phyloP scores from a whole-genome alignment of 352 stramenopile genomes.

The Pythium utonaiense region DNA sequence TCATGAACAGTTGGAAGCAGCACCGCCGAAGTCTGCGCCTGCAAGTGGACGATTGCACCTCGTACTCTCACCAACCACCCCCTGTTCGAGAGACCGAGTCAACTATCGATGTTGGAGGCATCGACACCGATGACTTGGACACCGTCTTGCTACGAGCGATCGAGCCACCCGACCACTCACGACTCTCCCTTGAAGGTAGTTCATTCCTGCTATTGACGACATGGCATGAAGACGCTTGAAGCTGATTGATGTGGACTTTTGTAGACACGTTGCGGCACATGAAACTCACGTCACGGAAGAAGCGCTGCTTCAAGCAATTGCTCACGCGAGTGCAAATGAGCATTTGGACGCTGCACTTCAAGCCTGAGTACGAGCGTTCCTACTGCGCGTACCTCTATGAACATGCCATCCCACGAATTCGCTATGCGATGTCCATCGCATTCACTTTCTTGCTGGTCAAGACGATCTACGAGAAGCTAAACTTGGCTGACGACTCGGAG shows the following conservation, averaged over 20 bases:
- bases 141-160: slow-evolving; percentile 28
- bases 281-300: slow-evolving; percentile 27
- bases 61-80: slow-evolving; percentile 1
- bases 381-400: slow-evolving; percentile 31
- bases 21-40: slow-evolving; percentile 5
- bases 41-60: not conserved
- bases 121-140: slow-evolving; percentile 13
- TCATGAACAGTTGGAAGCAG: slow-evolving; percentile 6
- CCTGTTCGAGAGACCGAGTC: not conserved
- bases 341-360: slow-evolving; percentile 36
- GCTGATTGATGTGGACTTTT: not conserved
- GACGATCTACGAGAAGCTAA: slow-evolving; percentile 20
- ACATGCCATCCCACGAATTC: slow-evolving; percentile 31
- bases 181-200: slow-evolving; percentile 19
- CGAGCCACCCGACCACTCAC: slow-evolving; percentile 31
- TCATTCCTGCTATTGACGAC: not conserved
- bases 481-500: not conserved
- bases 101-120: not conserved
- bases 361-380: slow-evolving; percentile 24
- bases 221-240: too few relatives aligned
- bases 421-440: slow-evolving; percentile 31
- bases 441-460: slow-evolving; percentile 32
- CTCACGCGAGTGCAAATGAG: slow-evolving; percentile 36
- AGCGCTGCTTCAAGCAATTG: slow-evolving; percentile 37
- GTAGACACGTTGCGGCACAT: slow-evolving; percentile 32